phyloP scores from a whole-genome alignment of 2,329 filamentous ascomycete species.

The Xylaria sp. region DNA sequence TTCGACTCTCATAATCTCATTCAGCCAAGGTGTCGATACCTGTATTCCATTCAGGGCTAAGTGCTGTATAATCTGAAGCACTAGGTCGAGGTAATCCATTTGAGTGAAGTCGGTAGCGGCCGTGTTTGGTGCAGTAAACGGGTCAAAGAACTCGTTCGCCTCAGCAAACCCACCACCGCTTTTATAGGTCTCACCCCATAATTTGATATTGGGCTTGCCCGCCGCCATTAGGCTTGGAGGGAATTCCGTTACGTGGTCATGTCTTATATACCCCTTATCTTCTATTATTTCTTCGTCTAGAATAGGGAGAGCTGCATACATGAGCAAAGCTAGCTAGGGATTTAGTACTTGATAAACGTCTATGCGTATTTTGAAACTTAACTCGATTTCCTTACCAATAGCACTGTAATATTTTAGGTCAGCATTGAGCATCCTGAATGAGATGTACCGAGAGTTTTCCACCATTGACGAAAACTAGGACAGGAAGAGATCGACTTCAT shows the following conservation, averaged over 20 bases:
- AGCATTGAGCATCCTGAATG: neutral
- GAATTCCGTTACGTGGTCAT: neutral
- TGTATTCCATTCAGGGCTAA: neutral
- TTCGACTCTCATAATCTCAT: slow-evolving; percentile 4
- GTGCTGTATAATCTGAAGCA: neutral
- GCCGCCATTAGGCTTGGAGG: neutral
- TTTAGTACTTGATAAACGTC: neutral
- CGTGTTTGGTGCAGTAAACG: neutral
- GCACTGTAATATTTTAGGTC: neutral
- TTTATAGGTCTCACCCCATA: neutral
- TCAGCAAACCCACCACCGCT: fast-evolving
- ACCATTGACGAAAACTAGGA: neutral
- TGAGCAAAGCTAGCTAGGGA: slow-evolving; percentile 12
- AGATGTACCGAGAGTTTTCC: neutral
- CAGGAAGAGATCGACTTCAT: neutral
- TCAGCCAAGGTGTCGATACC: neutral
- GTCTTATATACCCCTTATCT: neutral
- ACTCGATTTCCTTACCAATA: slow-evolving; percentile 12
- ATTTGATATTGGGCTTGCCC: neutral
- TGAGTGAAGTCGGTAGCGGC: neutral
- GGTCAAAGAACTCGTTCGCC: neutral
- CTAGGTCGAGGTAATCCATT: neutral
- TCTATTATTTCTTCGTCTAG: neutral
- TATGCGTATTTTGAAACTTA: neutral
- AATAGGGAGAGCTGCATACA: slow-evolving; percentile 17